Conservation (phyloP, 2,329 filamentous ascomycete genomes). For the Aspergillus ustus region DNA sequence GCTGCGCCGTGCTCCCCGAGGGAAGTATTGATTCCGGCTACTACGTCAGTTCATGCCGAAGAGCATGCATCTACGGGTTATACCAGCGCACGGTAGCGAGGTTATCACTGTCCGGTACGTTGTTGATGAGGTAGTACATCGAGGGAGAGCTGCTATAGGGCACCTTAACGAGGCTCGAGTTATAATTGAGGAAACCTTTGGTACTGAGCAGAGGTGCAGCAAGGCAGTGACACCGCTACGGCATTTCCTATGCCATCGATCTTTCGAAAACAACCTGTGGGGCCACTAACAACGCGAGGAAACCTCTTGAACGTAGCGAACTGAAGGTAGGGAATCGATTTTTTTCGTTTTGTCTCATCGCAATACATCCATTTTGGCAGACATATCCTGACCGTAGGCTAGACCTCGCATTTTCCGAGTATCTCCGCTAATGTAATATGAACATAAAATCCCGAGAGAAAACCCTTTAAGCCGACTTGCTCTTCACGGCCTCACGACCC, state of each 20-base stretch:
- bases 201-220: neutral
- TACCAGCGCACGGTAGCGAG: neutral
- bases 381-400: neutral
- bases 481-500: slow-evolving; percentile 48
- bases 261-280: neutral
- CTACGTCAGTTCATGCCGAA: neutral
- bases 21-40: neutral
- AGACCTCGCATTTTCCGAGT: neutral
- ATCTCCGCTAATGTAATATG: neutral
- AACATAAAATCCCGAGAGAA: slow-evolving; percentile 28
- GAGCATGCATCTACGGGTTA: neutral
- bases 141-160: too few relatives aligned
- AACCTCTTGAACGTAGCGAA: neutral
- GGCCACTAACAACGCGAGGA: neutral
- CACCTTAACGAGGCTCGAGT: neutral
- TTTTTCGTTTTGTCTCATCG: neutral
- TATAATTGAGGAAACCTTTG: neutral
- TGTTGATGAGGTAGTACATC: neutral
- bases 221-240: neutral
- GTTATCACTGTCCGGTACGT: neutral
- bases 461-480: slow-evolving; percentile 62
- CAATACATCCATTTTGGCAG: neutral
- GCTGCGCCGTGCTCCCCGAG: neutral
- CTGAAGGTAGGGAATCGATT: neutral
- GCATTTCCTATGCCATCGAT: neutral